These are phyloP conservation scores for Pneumocystis canis DNA, from an alignment of 1,139 yeast genomes.

Conservation along the genomic window DNA sequence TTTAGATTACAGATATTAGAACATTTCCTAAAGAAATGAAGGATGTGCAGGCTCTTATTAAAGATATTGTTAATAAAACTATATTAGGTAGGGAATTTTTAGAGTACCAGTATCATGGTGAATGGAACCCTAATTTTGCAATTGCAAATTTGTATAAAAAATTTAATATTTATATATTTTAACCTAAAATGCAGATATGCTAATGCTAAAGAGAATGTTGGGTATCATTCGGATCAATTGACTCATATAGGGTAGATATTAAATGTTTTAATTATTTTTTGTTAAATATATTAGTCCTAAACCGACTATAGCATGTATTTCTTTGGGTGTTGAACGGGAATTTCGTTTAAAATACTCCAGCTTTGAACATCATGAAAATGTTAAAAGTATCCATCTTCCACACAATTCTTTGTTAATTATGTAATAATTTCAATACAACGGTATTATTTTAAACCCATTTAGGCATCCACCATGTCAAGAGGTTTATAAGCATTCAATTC, in stretches of 20 bases:
- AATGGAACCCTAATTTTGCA: constrained; percentile 41
- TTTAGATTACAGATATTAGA: constrained; percentile 17
- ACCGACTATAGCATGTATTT: constrained; percentile 47
- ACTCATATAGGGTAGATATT: constrained; percentile 38
- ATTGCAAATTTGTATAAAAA: constrained; percentile 33
- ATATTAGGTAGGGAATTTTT: constrained; percentile 22
- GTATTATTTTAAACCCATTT: not conserved
- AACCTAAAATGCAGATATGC: constrained; percentile 25
- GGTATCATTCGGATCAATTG: constrained; percentile 61
- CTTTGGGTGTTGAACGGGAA: constrained; percentile 53
- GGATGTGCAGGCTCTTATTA: constrained; percentile 31
- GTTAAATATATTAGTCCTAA: constrained; percentile 29
- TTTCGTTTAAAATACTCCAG: constrained; percentile 27
- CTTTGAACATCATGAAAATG: constrained; percentile 18
- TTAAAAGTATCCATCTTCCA: constrained; percentile 40
- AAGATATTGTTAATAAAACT: constrained; percentile 31
- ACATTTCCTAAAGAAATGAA: constrained; percentile 30
- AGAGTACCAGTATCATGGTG: constrained; percentile 25
- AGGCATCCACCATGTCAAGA: constrained; percentile 60
- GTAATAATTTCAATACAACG: constrained; percentile 19
- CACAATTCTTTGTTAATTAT: constrained; percentile 52
- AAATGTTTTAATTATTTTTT: not conserved
- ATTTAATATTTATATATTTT: not conserved
- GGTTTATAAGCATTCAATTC: constrained; percentile 44
- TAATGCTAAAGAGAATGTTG: constrained; percentile 37